These are phyloP conservation scores for Inonotus hispidus DNA, from an alignment of 1,284 basidiomycete species.

Conservation along the genomic window DNA sequence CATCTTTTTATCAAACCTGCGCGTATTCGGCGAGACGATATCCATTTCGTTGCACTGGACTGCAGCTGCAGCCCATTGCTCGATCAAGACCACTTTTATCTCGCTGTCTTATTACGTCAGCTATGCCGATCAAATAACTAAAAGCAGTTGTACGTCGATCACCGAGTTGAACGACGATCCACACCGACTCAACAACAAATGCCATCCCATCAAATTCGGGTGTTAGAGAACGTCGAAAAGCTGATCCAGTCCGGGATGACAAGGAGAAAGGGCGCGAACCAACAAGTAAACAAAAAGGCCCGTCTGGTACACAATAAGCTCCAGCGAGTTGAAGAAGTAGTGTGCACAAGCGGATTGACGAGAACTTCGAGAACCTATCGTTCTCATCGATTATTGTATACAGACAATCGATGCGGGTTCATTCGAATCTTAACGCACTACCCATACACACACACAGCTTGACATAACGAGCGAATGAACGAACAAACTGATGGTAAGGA, in stretches of 20 bases:
- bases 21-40: background rate
- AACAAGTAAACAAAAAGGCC: background rate
- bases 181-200: background rate
- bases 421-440: too few relatives aligned
- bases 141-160: background rate
- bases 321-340: constrained; percentile 56
- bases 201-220: constrained; percentile 1
- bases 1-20: background rate
- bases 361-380: constrained; percentile 72
- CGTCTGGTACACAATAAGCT: background rate
- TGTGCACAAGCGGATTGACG: constrained; percentile 76
- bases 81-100: background rate
- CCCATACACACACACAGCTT: too few relatives aligned
- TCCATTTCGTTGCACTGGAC: background rate
- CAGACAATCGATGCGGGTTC: too few relatives aligned
- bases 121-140: background rate
- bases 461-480: too few relatives aligned
- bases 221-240: constrained; percentile 1
- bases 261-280: background rate
- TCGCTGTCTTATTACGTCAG: background rate
- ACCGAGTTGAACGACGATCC: background rate
- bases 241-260: background rate
- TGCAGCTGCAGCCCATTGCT: too few relatives aligned
- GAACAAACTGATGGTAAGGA: too few relatives aligned
- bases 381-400: constrained; percentile 94